Base-by-base conservation (phyloP, 768 basidiomycete genomes). In the Tulasnella sp. region DNA sequence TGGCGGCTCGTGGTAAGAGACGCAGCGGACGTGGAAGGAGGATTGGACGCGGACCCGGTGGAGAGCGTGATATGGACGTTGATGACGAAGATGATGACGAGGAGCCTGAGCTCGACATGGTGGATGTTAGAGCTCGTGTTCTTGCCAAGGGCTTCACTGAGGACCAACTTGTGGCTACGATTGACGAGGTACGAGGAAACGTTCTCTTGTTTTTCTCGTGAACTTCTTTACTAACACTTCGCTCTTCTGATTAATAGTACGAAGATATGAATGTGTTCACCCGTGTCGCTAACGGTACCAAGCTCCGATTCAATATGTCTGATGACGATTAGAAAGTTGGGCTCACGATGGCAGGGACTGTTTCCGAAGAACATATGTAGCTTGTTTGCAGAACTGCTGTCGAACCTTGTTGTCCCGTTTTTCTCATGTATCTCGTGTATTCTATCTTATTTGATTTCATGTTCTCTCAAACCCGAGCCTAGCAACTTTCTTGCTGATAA, bases 131-230 rank as follows among this genome's bases (percentile, higher is more conserved):
- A 37, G 88, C 90, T 63, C 87, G 95, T 42, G 90, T 98, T 12
- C 81, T 95, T 72, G 89, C 88, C 63, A 88, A 88, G 75, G 95
- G 95, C 19, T 97, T 90, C 81, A 98, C 94, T 16, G 96, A 99
- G 79, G 88, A 85, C 1, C 91, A 94, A 80, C 84, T 99, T 14
- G 92, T 90, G 83, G 89, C 92, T 74, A 92, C 93, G 0, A 90
- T 98, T 67, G 77, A 83, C 19, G 84, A 90, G 83, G 95, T 95
- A 77, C 79, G 88, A 78, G 34, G 73, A 16, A 29, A 26, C 67
- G 6, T 69, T 7, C 70, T 40, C 7, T 62, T 32, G 11, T 2
- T 29, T 22, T 29, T 59, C 7, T 12, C n/a, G 52, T 7, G 52
- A 2, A 14, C 52, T 3, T 8, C 4, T 72, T 67, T 41, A 59